Conservation (phyloP, 164 flowering plant species). For the Tetrastigma voinierianum region DNA sequence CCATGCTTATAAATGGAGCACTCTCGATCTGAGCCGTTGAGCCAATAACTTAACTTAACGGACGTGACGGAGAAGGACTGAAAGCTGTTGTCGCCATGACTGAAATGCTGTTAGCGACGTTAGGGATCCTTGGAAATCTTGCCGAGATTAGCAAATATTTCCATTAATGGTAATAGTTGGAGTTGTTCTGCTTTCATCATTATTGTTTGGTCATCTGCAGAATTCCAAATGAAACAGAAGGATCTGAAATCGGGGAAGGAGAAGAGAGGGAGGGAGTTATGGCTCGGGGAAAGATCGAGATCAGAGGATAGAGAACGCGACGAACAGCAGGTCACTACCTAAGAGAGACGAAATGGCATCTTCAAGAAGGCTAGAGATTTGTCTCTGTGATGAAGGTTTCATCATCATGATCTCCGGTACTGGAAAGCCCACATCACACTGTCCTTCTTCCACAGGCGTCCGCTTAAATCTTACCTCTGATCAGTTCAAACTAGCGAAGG, state of each 20-base stretch:
- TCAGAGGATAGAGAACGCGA: slow-evolving; percentile 56
- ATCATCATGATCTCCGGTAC: slow-evolving; percentile 50
- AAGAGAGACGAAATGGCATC: slow-evolving; percentile 52
- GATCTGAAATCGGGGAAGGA: not conserved
- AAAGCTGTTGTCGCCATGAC: slow-evolving; percentile 9
- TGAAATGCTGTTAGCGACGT: slow-evolving; percentile 1
- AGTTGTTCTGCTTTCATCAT: no score
- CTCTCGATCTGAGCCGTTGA: no score
- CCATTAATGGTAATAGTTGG: not conserved
- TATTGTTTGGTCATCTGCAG: no score
- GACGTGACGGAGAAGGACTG: not conserved
- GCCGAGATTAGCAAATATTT: slow-evolving; percentile 5
- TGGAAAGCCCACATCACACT: slow-evolving; percentile 37
- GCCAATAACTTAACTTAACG: not conserved
- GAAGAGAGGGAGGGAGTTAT: slow-evolving; percentile 17
- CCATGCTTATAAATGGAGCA: no score
- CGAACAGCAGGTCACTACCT: slow-evolving; percentile 56
- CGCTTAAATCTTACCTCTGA: slow-evolving; percentile 5
- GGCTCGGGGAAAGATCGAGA: slow-evolving; percentile 67
- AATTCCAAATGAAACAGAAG: not conserved
- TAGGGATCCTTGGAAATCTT: not conserved
- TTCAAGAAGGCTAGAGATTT: slow-evolving; percentile 64
- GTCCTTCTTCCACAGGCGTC: slow-evolving; percentile 39
- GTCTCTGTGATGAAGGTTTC: slow-evolving; percentile 64
- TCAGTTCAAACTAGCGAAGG: no score